These are phyloP conservation scores for Pyricularia sp. DNA, from an alignment of 2,329 filamentous ascomycete species.

Conservation along the genomic window DNA sequence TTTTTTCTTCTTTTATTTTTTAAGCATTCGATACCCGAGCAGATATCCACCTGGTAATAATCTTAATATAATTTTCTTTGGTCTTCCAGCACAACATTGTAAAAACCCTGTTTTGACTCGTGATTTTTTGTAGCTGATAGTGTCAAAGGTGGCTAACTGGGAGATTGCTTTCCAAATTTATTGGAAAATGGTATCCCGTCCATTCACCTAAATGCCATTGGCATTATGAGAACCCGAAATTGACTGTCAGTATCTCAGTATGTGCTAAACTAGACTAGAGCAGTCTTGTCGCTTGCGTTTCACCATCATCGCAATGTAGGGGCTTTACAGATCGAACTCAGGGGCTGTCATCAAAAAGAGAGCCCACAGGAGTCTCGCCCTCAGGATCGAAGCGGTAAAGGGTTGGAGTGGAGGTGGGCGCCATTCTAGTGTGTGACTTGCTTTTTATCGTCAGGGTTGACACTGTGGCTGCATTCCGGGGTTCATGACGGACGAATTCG, in stretches of 20 bases:
- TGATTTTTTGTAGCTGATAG: background rate
- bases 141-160: background rate
- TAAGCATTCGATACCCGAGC: background rate
- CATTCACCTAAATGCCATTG: background rate
- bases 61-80: background rate
- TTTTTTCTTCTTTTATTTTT: background rate
- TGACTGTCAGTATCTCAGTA: background rate
- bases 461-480: background rate
- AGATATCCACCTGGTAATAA: background rate
- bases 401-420: background rate
- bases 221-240: background rate
- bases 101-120: background rate
- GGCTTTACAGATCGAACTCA: background rate
- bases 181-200: background rate
- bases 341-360: too few species aligned
- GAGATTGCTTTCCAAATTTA: background rate
- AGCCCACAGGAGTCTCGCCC: too few species aligned
- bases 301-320: background rate
- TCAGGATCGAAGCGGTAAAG: background rate
- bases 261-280: background rate
- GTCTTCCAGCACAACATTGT: background rate
- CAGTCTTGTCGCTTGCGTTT: background rate
- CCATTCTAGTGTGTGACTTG: background rate
- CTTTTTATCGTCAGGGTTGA: background rate
- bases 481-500: background rate